phyloP scores from a whole-genome alignment of 2,329 filamentous ascomycete genomes.

The Chalara sp. region DNA sequence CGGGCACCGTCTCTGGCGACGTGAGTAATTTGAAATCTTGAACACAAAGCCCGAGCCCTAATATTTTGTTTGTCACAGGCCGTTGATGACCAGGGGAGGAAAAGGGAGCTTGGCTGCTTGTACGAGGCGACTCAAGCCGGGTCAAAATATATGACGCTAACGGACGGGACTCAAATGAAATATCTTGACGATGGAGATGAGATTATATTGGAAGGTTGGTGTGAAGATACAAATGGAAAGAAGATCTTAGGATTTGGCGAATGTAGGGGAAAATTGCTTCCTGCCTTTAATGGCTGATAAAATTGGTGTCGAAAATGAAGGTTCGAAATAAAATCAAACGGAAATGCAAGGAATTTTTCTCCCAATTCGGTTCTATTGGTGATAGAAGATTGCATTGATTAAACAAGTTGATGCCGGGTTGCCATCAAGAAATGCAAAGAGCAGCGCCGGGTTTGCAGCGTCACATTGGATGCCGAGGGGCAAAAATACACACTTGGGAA shows the following conservation, averaged over 20 bases:
- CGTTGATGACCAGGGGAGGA: not conserved
- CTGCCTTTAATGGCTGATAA: not conserved
- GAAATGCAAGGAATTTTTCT: too few species aligned
- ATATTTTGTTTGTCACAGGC: not conserved
- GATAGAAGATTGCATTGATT: too few species aligned
- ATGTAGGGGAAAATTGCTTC: not conserved
- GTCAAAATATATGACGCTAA: not conserved
- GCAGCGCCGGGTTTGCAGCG: too few species aligned
- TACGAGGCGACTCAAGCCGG: not conserved
- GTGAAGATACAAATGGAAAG: not conserved
- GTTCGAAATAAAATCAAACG: too few species aligned
- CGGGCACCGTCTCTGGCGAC: constrained; percentile 28
- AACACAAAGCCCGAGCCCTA: not conserved
- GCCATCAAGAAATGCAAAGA: too few species aligned
- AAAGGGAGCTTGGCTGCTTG: not conserved
- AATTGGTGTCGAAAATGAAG: too few species aligned
- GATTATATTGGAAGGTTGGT: not conserved
- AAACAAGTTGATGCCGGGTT: too few species aligned
- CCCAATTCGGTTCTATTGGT: too few species aligned
- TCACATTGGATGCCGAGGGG: too few species aligned
- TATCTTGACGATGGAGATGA: not conserved
- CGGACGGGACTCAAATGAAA: not conserved
- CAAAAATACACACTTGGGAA: too few species aligned
- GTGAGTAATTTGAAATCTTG: not conserved
- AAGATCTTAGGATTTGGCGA: not conserved